Evolutionary conservation across 2,329 filamentous ascomycete species (phyloP).

Genomic region (Biscogniauxia mediterranea): DNA sequence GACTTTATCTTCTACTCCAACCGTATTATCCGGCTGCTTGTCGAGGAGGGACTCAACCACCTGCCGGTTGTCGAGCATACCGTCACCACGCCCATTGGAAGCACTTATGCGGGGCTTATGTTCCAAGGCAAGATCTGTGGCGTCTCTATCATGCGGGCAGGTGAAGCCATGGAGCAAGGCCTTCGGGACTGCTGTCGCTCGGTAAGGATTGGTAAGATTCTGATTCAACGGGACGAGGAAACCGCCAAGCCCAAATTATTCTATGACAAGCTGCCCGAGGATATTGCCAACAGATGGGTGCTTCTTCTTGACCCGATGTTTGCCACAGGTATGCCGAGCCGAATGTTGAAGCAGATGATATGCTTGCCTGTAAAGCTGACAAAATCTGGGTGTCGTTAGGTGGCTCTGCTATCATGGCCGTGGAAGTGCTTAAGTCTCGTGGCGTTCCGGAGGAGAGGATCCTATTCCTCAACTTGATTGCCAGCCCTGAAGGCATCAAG

Average conservation of each 20-base stretch:
- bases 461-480: slow-evolving; percentile 93
- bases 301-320: slow-evolving; percentile 98
- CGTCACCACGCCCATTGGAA: slow-evolving; percentile 87
- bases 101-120: slow-evolving; percentile 83
- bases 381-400: slow-evolving; percentile 47
- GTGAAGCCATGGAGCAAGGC: slow-evolving; percentile 98
- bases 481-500: slow-evolving; percentile 88
- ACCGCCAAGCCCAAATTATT: slow-evolving; percentile 89
- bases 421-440: slow-evolving; percentile 84
- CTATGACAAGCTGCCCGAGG: slow-evolving; percentile 94
- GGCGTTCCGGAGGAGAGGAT: slow-evolving; percentile 95
- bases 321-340: slow-evolving; percentile 69
- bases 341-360: not conserved
- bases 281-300: slow-evolving; percentile 91
- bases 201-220: slow-evolving; percentile 97
- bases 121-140: slow-evolving; percentile 99
- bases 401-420: slow-evolving; percentile 94
- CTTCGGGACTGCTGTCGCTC: slow-evolving; percentile 93
- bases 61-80: slow-evolving; percentile 85
- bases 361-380: slow-evolving; percentile 11
- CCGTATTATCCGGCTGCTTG: slow-evolving; percentile 91
- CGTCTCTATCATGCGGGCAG: slow-evolving; percentile 96
- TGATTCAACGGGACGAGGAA: slow-evolving; percentile 97
- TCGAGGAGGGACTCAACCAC: slow-evolving; percentile 97
- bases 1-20: slow-evolving; percentile 99